phyloP scores from a whole-genome alignment of 1,139 yeast species.

The Saccharomyces pastorianus region DNA sequence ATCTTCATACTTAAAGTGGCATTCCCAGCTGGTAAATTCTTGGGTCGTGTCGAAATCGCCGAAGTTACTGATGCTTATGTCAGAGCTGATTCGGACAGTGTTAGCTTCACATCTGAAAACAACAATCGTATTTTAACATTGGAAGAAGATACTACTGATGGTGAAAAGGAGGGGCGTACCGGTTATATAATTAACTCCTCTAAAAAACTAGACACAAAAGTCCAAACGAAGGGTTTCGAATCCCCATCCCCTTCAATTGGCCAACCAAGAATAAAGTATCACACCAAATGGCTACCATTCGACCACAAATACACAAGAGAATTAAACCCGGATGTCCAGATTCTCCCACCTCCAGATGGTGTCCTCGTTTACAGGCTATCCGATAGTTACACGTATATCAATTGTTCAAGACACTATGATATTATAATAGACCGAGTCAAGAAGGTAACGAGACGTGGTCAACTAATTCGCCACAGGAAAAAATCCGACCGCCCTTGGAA shows the following conservation, averaged over 20 bases:
- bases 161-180: neutral
- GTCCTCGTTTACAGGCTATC: slow-evolving; percentile 77
- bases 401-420: slow-evolving; percentile 69
- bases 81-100: slow-evolving; percentile 14
- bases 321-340: slow-evolving; percentile 50
- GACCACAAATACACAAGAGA: slow-evolving; percentile 37
- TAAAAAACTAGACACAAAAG: slow-evolving; percentile 1
- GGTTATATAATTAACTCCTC: neutral
- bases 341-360: slow-evolving; percentile 83
- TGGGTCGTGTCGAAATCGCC: slow-evolving; percentile 67
- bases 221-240: neutral
- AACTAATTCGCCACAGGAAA: slow-evolving; percentile 36
- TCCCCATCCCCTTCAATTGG: neutral
- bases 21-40: slow-evolving; percentile 71
- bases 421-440: slow-evolving; percentile 61
- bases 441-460: slow-evolving; percentile 53
- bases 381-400: slow-evolving; percentile 77
- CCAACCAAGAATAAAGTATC: slow-evolving; percentile 36
- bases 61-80: slow-evolving; percentile 58
- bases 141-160: neutral
- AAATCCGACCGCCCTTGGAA: slow-evolving; percentile 85
- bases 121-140: too few relatives aligned
- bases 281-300: slow-evolving; percentile 77
- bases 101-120: neutral
- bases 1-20: slow-evolving; percentile 40